Evolutionary conservation across 225 moss, liverwort and hornwort genomes (phyloP).

Genomic region (Bryum argenteum): DNA sequence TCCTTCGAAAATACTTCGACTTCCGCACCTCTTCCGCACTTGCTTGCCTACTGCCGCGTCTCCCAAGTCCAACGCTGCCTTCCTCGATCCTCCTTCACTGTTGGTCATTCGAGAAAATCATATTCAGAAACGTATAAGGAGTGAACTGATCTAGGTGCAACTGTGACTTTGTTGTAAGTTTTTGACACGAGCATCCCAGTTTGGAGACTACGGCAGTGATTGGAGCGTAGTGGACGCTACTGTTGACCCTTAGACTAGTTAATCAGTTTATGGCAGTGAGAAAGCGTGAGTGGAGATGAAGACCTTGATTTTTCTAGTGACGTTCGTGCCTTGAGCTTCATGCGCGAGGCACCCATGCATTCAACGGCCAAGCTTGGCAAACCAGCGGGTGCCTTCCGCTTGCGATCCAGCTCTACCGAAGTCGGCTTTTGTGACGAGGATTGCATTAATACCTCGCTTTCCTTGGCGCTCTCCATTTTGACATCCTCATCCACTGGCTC

Average conservation of each 20-base stretch:
- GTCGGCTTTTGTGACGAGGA: constrained; percentile 52
- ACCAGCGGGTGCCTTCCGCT: constrained; percentile 58
- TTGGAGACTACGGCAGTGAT: background rate
- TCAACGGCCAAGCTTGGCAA: constrained; percentile 56
- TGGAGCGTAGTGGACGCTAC: background rate
- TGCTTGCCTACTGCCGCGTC: constrained; percentile 47
- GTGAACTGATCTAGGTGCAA: constrained; percentile 10
- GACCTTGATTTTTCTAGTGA: constrained; percentile 45
- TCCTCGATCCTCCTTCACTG: constrained; percentile 46
- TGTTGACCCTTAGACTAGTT: background rate
- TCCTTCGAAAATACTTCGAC: constrained; percentile 34
- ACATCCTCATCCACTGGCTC: constrained; percentile 28
- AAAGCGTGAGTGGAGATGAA: constrained; percentile 11
- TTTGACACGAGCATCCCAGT: background rate
- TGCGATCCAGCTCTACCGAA: constrained; percentile 60
- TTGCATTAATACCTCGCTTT: constrained; percentile 29
- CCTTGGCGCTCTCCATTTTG: constrained; percentile 30
- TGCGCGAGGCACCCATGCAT: constrained; percentile 42
- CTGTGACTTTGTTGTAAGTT: constrained; percentile 6
- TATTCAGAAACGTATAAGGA: constrained; percentile 24
- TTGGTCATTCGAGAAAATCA: constrained; percentile 30
- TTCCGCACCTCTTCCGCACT: constrained; percentile 44
- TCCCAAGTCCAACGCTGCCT: constrained; percentile 38
- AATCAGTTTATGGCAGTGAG: background rate
- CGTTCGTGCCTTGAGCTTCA: constrained; percentile 45